Evolutionary conservation across 371 early-diverging fungal species (phyloP), one percentile per base, ranked within the genome.

Genomic region (Parasitella parasitica): DNA sequence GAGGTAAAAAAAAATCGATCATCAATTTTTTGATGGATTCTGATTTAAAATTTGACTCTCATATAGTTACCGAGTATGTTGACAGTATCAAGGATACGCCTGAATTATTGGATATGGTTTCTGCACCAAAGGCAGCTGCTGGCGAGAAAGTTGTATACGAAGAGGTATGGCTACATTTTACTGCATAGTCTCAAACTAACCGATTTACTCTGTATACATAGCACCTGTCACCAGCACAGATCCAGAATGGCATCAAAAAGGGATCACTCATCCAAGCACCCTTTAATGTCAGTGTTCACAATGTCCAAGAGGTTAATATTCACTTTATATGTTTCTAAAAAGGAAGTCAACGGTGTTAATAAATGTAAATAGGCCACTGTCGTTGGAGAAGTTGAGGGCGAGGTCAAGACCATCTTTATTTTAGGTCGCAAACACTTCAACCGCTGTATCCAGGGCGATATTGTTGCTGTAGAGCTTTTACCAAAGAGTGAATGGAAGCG

Each of bases 391-490:
- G 82, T 93, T 3, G 85, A 92, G 54, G 94, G 92, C 37, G 84
- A 84, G 53, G 88, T 89, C 38, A 76, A 73, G 26, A 85, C 86
- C 0, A 80, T 98, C 20, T 83, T 88, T 59, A 88, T 98, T 41
- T 55, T 90, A 2, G 98, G 98, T 32, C 86, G 96, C 5, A 77
- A 79, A 41, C 68, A 92, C 64, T 80, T 97, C 81, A 98, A 97
- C 67, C 89, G 99, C 24, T 92, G 90, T 41, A 85, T 96, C 20
- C 92, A 97, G 51, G 98, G 97, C 13, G 98, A 97, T 73, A 78
- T 83, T 20, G 88, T 97, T 15, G 97, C 91, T 13, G 89, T 97
- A 1, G 82, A 94, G 54, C 57, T 97, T 2, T 68, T 96, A 27
- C 97, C 98, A 3, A 81, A 82, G 28, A 73, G 78, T 22, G 87